Conservation (phyloP, 2,329 filamentous ascomycete genomes). For the Cladosporium velox region DNA sequence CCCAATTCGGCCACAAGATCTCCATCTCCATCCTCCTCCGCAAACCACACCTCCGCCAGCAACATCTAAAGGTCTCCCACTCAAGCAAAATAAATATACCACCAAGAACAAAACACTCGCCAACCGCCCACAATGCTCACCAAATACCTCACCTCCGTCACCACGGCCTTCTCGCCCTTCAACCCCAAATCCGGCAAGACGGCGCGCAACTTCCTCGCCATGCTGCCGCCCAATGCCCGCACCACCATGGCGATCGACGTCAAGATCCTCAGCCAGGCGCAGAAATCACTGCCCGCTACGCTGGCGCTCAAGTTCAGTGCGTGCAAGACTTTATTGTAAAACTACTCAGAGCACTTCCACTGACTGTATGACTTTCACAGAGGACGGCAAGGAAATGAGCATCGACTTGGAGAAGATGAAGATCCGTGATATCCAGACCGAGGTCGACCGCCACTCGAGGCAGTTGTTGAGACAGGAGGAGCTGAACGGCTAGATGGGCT, state of each 20-base stretch:
- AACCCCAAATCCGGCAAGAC: slow-evolving; percentile 70
- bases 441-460: slow-evolving; percentile 87
- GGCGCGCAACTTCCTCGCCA: slow-evolving; percentile 82
- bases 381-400: slow-evolving; percentile 89
- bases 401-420: slow-evolving; percentile 78
- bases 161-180: slow-evolving; percentile 91
- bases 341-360: neutral
- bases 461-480: slow-evolving; percentile 80
- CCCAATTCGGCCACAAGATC: slow-evolving; percentile 14
- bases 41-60: neutral
- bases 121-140: slow-evolving; percentile 67
- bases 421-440: slow-evolving; percentile 83
- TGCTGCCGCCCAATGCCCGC: slow-evolving; percentile 78
- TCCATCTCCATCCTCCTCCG: neutral
- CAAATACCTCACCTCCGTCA: slow-evolving; percentile 81
- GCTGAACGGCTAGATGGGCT: slow-evolving; percentile 53
- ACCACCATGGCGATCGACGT: slow-evolving; percentile 74
- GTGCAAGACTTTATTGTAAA: slow-evolving; percentile 26
- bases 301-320: slow-evolving; percentile 84
- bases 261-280: slow-evolving; percentile 67
- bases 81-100: neutral
- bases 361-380: slow-evolving; percentile 47
- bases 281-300: slow-evolving; percentile 66
- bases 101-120: neutral
- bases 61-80: neutral